Conservation (phyloP, 371 early-diverging fungal species). For the Mucor mucedo region DNA sequence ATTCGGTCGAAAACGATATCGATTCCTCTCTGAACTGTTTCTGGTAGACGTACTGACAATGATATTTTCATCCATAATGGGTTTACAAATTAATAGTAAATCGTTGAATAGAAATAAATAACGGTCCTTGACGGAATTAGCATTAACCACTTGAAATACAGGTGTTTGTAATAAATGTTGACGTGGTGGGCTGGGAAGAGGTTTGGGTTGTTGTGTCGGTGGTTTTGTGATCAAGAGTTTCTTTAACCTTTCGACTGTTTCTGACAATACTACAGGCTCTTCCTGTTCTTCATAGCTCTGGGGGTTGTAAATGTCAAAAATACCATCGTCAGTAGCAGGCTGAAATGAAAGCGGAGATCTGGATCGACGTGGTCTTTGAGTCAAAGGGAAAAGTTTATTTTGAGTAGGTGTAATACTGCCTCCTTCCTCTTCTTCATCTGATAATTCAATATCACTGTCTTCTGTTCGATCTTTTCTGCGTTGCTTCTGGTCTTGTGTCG, state of each 20-base stretch:
- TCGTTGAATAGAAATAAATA: conserved; percentile 85
- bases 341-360: conserved; percentile 26
- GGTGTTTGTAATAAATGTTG: conserved; percentile 77
- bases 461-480: conserved; percentile 23
- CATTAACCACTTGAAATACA: conserved; percentile 75
- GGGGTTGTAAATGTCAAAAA: conserved; percentile 11
- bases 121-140: conserved; percentile 73
- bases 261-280: conserved; percentile 6
- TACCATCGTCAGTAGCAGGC: background rate
- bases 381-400: conserved; percentile 10
- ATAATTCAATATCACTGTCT: conserved; percentile 53
- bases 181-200: conserved; percentile 49
- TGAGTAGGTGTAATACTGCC: background rate
- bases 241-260: conserved; percentile 5
- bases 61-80: conserved; percentile 54
- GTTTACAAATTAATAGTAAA: conserved; percentile 77
- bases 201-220: conserved; percentile 15
- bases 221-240: conserved; percentile 13
- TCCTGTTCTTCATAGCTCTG: conserved; percentile 3
- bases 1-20: conserved; percentile 49
- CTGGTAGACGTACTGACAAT: conserved; percentile 33
- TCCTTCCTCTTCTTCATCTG: conserved; percentile 48
- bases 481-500: background rate
- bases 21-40: conserved; percentile 20
- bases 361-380: conserved; percentile 19